These are phyloP conservation scores for Corchorus capsularis DNA, from an alignment of 345 rosid genomes.

Conservation along the genomic window DNA sequence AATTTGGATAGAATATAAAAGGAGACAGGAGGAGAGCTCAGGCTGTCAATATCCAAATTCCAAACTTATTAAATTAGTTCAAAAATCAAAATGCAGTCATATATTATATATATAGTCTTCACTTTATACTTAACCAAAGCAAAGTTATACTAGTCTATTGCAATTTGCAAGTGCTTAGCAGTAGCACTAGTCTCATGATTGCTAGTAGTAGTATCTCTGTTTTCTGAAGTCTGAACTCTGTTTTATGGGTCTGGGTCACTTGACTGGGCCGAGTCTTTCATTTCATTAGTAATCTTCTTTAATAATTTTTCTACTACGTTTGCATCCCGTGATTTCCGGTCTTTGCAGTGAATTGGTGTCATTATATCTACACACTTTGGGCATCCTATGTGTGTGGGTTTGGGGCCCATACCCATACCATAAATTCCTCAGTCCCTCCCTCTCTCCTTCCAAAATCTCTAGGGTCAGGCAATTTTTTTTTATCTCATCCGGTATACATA, in stretches of 20 bases:
- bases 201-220: neutral
- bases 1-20: no score
- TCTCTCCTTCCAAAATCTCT: neutral
- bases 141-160: neutral
- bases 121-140: neutral
- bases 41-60: no score
- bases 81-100: no score
- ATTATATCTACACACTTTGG: neutral
- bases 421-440: neutral
- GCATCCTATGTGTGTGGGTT: neutral
- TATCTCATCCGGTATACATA: no score
- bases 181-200: neutral
- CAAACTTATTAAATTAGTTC: no score
- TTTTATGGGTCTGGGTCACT: neutral
- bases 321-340: slow-evolving; percentile 33
- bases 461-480: neutral
- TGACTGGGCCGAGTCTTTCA: neutral
- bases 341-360: slow-evolving; percentile 13
- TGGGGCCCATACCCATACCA: neutral
- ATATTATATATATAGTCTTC: neutral
- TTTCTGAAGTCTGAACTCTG: neutral
- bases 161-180: neutral
- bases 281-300: neutral
- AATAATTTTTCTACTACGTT: neutral
- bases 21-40: no score